phyloP scores from a whole-genome alignment of 352 stramenopile genomes.

The Saprolegnia parasitica region DNA sequence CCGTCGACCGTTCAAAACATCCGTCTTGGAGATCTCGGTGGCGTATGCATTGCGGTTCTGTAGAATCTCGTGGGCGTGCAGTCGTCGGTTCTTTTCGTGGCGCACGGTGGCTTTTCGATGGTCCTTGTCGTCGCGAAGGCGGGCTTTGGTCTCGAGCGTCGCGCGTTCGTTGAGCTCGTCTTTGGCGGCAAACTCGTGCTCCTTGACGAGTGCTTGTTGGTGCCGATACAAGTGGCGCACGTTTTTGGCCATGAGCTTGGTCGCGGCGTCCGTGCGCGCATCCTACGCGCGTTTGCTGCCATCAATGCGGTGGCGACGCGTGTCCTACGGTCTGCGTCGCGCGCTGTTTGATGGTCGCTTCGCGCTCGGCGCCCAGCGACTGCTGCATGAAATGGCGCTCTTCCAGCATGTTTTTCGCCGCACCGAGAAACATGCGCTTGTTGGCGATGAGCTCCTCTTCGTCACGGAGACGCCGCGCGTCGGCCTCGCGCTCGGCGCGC shows the following conservation, averaged over 20 bases:
- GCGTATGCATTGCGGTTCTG: conserved; percentile 65
- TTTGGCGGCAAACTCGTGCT: conserved; percentile 34
- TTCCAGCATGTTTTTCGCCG: conserved; percentile 77
- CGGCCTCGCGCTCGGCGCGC: conserved; percentile 42
- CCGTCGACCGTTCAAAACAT: neutral
- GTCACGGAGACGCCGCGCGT: conserved; percentile 47
- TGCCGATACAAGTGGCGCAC: conserved; percentile 29
- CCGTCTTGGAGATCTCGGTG: conserved; percentile 41
- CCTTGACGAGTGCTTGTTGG: conserved; percentile 29
- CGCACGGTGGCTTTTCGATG: conserved; percentile 49
- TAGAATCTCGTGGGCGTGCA: conserved; percentile 52
- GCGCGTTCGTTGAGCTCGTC: conserved; percentile 34
- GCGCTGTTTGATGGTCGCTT: conserved; percentile 46
- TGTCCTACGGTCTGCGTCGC: conserved; percentile 42
- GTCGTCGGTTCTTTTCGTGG: conserved; percentile 54
- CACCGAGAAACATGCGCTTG: conserved; percentile 79
- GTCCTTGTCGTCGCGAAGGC: conserved; percentile 56
- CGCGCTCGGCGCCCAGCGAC: conserved; percentile 50
- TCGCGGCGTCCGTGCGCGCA: conserved; percentile 38
- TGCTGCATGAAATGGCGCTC: conserved; percentile 71
- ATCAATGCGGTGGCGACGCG: conserved; percentile 28
- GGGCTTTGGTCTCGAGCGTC: conserved; percentile 36
- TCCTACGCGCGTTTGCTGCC: conserved; percentile 30
- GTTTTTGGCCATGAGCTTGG: conserved; percentile 39
- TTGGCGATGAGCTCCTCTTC: conserved; percentile 65